Percentiles rank a stretch among this genome's conserved stretches.
These are phyloP conservation scores for Russula ochroleuca DNA, from an alignment of 768 basidiomycete genomes.

Conservation along the genomic window DNA sequence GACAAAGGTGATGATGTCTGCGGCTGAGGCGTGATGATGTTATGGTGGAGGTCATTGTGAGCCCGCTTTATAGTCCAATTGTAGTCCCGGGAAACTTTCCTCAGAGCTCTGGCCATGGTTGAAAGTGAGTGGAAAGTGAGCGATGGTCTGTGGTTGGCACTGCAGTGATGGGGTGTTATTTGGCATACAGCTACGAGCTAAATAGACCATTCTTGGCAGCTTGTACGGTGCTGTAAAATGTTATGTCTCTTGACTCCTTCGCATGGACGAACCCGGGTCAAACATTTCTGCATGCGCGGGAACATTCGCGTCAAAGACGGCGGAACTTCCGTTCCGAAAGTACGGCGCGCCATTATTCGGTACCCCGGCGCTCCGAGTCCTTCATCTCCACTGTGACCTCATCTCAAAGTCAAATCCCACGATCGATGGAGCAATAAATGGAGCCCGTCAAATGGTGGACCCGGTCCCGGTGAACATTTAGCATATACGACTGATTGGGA, in stretches of 20 bases:
- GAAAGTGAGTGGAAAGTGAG: background rate
- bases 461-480: background rate
- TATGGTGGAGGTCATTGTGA: slow-evolving; percentile 20
- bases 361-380: background rate
- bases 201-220: background rate
- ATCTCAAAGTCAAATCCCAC: background rate
- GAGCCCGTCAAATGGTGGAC: no score
- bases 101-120: slow-evolving; percentile 19
- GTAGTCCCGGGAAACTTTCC: slow-evolving; percentile 16
- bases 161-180: background rate
- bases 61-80: slow-evolving; percentile 20
- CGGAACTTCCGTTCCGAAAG: background rate
- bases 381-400: no score
- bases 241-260: background rate
- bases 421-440: background rate
- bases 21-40: background rate
- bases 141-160: background rate
- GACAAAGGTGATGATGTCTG: background rate
- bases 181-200: background rate
- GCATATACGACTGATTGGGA: no score
- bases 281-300: background rate
- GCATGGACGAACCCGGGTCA: background rate
- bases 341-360: background rate
- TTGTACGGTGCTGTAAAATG: background rate
- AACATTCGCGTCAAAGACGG: background rate